Conservation (phyloP, 768 basidiomycete species). For the Leccinum subtestaceum region DNA sequence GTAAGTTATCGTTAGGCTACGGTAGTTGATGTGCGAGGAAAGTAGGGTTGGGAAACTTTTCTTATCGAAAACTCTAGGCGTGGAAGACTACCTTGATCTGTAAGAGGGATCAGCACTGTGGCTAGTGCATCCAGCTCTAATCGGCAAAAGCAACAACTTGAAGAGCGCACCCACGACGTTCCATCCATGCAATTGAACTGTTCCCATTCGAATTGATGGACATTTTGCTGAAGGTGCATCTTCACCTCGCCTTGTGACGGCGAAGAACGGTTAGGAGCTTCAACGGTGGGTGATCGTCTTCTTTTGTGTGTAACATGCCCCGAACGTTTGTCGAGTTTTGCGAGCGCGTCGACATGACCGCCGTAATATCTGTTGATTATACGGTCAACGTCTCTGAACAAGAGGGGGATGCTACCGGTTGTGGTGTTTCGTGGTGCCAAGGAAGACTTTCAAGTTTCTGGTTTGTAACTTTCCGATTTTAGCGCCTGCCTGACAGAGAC, state of each 20-base stretch:
- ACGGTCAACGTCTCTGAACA: neutral
- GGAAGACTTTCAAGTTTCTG: neutral
- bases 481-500: neutral
- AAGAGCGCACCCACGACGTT: constrained; percentile 9
- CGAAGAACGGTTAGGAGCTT: neutral
- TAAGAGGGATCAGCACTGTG: constrained; percentile 4
- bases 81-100: constrained; percentile 3
- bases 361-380: constrained; percentile 4
- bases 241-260: too few species aligned
- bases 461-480: neutral
- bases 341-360: neutral
- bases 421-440: neutral
- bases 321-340: neutral
- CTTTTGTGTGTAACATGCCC: neutral
- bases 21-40: neutral
- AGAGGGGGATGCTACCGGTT: neutral
- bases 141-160: constrained; percentile 8
- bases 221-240: too few species aligned
- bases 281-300: constrained; percentile 13
- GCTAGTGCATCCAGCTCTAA: constrained; percentile 15
- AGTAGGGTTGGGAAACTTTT: too few species aligned
- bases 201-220: too few species aligned
- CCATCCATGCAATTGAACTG: neutral
- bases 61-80: neutral
- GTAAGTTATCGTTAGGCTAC: neutral